Percentiles rank a stretch among this genome's conserved stretches.
These are phyloP conservation scores for Hippophae tibetana DNA, from an alignment of 306 rosid genomes.

Conservation along the genomic window DNA sequence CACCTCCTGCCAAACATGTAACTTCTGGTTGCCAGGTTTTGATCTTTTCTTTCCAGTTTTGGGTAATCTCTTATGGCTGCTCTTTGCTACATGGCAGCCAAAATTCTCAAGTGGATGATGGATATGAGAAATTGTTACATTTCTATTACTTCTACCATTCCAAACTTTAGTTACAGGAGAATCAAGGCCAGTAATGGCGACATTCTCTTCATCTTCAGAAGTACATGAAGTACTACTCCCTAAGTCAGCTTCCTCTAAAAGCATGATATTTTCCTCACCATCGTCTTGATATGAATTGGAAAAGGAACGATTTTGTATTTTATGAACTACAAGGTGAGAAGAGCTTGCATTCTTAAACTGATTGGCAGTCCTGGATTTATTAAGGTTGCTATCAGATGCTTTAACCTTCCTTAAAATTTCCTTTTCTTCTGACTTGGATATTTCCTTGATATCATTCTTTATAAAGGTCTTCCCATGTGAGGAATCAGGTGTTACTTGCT, in stretches of 20 bases:
- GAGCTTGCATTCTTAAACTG: conserved; percentile 25
- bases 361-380: conserved; percentile 28
- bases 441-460: conserved; percentile 29
- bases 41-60: conserved; percentile 55
- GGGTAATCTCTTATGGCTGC: conserved; percentile 34
- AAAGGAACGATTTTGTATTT: conserved; percentile 25
- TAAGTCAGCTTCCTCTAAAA: conserved; percentile 39
- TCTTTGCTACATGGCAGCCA: conserved; percentile 42
- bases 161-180: conserved; percentile 96
- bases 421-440: conserved; percentile 36
- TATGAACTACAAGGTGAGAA: conserved; percentile 24
- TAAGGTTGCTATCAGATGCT: conserved; percentile 31
- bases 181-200: conserved; percentile 69
- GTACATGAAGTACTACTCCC: conserved; percentile 67
- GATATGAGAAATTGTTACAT: conserved; percentile 50
- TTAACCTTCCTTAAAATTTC: conserved; percentile 28
- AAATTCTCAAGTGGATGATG: conserved; percentile 94
- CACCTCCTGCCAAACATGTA: conserved; percentile 72
- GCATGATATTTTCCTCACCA: conserved; percentile 32
- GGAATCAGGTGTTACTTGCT: conserved; percentile 38
- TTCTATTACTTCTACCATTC: conserved; percentile 84
- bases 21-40: conserved; percentile 38
- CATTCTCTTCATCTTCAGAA: conserved; percentile 72
- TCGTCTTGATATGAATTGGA: conserved; percentile 32
- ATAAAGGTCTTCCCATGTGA: conserved; percentile 28